A percentile compares a stretch with the other conserved stretches of the same genome.
Evolutionary conservation across 2,329 filamentous ascomycete species (phyloP).

Genomic region (Claviceps purpurea): DNA sequence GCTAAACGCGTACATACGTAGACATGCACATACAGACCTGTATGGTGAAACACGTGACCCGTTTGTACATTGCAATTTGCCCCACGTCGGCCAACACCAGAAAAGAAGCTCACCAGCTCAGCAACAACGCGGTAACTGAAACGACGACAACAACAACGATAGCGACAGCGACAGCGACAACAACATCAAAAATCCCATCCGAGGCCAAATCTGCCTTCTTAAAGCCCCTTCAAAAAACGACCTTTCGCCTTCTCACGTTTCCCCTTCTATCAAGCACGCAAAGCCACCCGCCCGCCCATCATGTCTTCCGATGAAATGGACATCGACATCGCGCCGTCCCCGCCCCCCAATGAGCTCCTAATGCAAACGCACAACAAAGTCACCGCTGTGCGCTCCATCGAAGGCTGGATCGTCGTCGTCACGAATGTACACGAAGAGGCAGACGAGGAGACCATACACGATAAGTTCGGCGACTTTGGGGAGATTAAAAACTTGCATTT

Average conservation of each 20-base stretch:
- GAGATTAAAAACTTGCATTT: slow-evolving; percentile 80
- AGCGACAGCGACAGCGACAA: not conserved
- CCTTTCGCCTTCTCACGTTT: not conserved
- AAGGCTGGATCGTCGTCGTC: slow-evolving; percentile 79
- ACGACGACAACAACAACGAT: not conserved
- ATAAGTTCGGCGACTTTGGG: slow-evolving; percentile 71
- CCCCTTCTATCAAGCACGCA: not conserved
- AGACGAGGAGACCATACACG: slow-evolving; percentile 68
- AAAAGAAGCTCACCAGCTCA: not conserved
- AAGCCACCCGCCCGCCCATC: not conserved
- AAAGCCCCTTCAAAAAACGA: too few relatives aligned
- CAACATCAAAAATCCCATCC: not conserved
- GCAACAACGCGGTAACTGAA: too few relatives aligned
- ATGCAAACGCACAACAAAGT: slow-evolving; percentile 63
- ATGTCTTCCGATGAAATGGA: slow-evolving; percentile 50
- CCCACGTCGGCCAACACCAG: not conserved
- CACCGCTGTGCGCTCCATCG: slow-evolving; percentile 72
- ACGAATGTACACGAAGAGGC: slow-evolving; percentile 83
- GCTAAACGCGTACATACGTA: too few relatives aligned
- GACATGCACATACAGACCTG: not conserved
- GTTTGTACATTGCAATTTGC: not conserved
- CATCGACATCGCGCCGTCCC: slow-evolving; percentile 30
- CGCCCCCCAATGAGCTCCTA: slow-evolving; percentile 41
- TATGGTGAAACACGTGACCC: not conserved
- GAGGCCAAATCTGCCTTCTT: too few relatives aligned